Evolutionary conservation across 2,329 filamentous ascomycete species (phyloP), one percentile per base, ranked within the genome.

Genomic region (Pyrenochaeta sp.): DNA sequence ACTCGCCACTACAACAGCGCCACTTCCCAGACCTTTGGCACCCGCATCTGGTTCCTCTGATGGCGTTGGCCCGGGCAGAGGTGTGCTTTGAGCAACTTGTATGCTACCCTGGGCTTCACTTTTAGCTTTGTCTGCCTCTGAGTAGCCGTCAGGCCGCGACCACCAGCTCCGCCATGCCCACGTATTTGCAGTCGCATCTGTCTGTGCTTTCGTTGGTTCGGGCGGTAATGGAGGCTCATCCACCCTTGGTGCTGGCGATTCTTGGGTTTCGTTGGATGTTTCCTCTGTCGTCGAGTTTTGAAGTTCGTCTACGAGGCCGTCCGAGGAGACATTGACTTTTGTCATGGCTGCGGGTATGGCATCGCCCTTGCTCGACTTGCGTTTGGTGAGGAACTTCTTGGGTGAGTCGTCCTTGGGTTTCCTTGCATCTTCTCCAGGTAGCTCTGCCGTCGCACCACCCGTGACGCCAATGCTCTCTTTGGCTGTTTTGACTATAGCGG

Each of bases 111-210:
- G 57, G 58, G 64, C 58, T 42, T 56, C 71, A 24, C 60, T 68
- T 55, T 58, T 74, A n/a, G 69, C 63, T 52, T 77, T 77, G 3
- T 55, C 55, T n/a, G 72, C 70, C n/a, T 81, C 78, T 15, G 69
- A 56, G 55, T 82, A 82, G 1, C 78, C 81, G 63, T 84, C 82
- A 5, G 82, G 82, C 30, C 80, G 69, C 13, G 81, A 83, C 82
- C 82, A 84, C 81, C 81, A 84, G 24, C 80, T 79, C 39, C 78
- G 78, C 81, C 81, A 83, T 12, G 73, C 72, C 57, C 65, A 73
- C n/a, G 71, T 67, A 25, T 65, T 71, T 8, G 64, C 56, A 43
- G 58, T 43, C 42, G 50, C 50, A 19, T 52, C 49, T 1, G 48
- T 40, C 9, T 64, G 58, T 30, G 54, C 51, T 42, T 64, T 71